phyloP scores from a whole-genome alignment of 495 filamentous ascomycete genomes.

The Aspergillus sclerotiicarbonarius region DNA sequence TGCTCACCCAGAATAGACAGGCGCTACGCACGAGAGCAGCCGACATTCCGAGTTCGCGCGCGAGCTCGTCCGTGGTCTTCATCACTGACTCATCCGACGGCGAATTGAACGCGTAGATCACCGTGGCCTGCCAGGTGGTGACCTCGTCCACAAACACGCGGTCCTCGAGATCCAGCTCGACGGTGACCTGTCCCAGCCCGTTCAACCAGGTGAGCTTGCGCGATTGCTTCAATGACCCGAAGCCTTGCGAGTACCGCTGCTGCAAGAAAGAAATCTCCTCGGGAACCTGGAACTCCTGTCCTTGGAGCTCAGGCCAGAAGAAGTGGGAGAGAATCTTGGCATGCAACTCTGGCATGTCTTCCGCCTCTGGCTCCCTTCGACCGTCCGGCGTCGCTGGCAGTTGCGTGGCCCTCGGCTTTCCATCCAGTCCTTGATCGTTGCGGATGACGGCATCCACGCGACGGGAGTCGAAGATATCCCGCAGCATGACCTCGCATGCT shows the following conservation, averaged over 20 bases:
- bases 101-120: slow-evolving; percentile 80
- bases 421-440: slow-evolving; percentile 40
- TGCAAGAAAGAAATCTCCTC: slow-evolving; percentile 59
- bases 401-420: slow-evolving; percentile 14
- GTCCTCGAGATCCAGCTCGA: slow-evolving; percentile 82
- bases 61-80: slow-evolving; percentile 62
- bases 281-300: slow-evolving; percentile 74
- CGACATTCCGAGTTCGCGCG: slow-evolving; percentile 68
- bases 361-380: neutral
- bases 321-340: slow-evolving; percentile 86
- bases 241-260: slow-evolving; percentile 69
- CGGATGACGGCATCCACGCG: slow-evolving; percentile 66
- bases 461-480: slow-evolving; percentile 84
- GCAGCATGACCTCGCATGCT: slow-evolving; percentile 94
- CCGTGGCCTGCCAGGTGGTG: slow-evolving; percentile 82
- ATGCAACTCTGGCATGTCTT: slow-evolving; percentile 51
- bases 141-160: slow-evolving; percentile 72
- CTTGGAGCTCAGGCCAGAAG: slow-evolving; percentile 87
- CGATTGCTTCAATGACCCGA: slow-evolving; percentile 72
- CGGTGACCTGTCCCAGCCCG: slow-evolving; percentile 73
- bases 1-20: slow-evolving; percentile 80
- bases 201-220: slow-evolving; percentile 88
- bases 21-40: slow-evolving; percentile 71
- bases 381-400: neutral
- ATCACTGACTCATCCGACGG: slow-evolving; percentile 32